Base-by-base conservation (phyloP, 352 stramenopile species). In the Pythium monospermum region DNA sequence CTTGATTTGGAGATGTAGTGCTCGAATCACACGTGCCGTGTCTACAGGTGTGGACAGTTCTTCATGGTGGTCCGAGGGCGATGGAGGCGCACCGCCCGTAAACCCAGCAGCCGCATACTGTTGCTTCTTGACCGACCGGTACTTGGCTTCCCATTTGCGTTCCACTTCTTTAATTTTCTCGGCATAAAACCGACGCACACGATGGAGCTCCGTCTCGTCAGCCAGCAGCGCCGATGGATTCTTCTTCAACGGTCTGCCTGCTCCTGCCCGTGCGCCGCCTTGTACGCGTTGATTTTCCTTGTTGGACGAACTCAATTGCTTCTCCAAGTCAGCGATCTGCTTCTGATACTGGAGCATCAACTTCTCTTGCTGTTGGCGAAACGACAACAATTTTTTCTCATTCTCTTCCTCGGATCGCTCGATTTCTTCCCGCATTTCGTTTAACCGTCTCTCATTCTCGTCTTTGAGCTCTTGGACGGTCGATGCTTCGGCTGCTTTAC, bases 281-380 rank as follows among this genome's bases (percentile, higher is more conserved):
- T 32, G 51, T 22, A n/a, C n/a, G 12, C 6, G 32, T 32, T 37
- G 25, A n/a, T 62, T 57, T 13, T 64, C 46, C n/a, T 50, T 57
- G 19, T 32, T 64, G 19, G 19, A 19, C 7, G 26, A 61, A 15
- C 18, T 23, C 10, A 76, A 53, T 32, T 75, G 67, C 11, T 82
- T 56, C 13, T 77, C 77, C 33, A 74, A 68, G 7, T 84, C 72
- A 13, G 64, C 64, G 11, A 86, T 71, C 31, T 73, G 83, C 7
- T 75, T 76, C 39, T 84, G 69, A 38, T 85, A 87, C 19, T 92
- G 76, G 36, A 80, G 47, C 10, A 93, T 51, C 3, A 94, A 48
- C 23, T 77, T 83, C 32, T 94, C 79, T 47, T 92, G 81, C 45
- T 91, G 83, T 38, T 92, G 83, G 0, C 81, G 76, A 59, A 91